Evolutionary conservation across 768 basidiomycete species (phyloP), one percentile per base, ranked within the genome.

Genomic region (Amanita subjunquillea): DNA sequence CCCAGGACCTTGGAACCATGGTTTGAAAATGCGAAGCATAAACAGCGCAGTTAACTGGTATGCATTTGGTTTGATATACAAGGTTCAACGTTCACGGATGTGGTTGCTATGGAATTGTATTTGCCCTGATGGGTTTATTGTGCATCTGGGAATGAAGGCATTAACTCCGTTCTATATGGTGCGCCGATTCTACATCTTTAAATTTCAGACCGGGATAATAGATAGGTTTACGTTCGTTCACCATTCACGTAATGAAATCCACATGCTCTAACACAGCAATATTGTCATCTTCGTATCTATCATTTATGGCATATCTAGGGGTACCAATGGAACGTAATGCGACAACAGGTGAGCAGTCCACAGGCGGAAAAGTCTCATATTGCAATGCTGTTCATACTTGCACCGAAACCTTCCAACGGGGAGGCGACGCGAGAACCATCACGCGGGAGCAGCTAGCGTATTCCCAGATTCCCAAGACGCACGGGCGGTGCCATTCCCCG

Each of bases 151-250:
- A 17, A 17, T 17, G 17, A 1, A 17, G 17, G 17, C 17, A 17
- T 17, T 17, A 25, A 23, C 25, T 44, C 22, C 25, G 20, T 8
- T 9, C 43, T 13, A 25, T 25, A 27, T 6, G 25, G 23, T 44
- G 23, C 25, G 15, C 43, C 25, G 25, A 44, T 13, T 44, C 23
- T 44, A 29, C 27, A 29, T 29, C 6, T 27, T 12, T 46, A 48
- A 39, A 38, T 22, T 29, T 48, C 40, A 58, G 55, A 60, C 34
- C 59, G 59, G 42, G 59, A 57, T 36, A 58, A 58, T 50, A 42
- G 42, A 13, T 25, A 43, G 3, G 12, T 25, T 22, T 54, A 57
- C 25, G 20, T 54, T 45, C 41, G 6, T 3, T 42, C 25, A 17
- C 6, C 37, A 38, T 25, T 25, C 5, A 12, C 15, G 25, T 39